These are phyloP conservation scores for Malassezia yamatoensis DNA, from an alignment of 1,284 basidiomycete species.

Conservation along the genomic window DNA sequence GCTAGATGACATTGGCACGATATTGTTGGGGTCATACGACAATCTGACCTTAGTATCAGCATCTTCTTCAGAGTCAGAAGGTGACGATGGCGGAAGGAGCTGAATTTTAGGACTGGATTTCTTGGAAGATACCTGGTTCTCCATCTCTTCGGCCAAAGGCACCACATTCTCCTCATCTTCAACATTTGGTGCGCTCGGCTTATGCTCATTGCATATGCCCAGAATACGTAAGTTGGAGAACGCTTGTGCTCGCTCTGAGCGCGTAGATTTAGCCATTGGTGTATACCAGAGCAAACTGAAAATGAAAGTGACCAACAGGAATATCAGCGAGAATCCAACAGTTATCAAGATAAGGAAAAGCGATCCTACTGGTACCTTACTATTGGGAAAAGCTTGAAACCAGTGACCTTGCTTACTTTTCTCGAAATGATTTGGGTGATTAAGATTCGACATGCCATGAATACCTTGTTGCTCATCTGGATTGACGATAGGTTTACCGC, in stretches of 20 bases:
- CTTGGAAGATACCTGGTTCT: no score
- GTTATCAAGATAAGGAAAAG: background rate
- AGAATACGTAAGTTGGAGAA: slow-evolving; percentile 12
- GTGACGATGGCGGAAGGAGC: background rate
- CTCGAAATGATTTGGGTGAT: background rate
- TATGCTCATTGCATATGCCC: slow-evolving; percentile 5
- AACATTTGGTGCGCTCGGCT: background rate
- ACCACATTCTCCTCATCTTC: slow-evolving; percentile 1
- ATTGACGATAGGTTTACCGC: background rate
- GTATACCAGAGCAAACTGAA: background rate
- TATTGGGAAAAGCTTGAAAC: slow-evolving; percentile 14
- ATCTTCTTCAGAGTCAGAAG: background rate
- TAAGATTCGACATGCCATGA: background rate
- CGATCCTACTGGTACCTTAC: slow-evolving; percentile 4
- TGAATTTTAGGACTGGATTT: background rate
- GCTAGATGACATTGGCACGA: background rate
- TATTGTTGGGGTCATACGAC: background rate
- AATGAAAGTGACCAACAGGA: background rate
- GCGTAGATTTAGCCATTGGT: background rate
- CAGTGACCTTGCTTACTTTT: background rate
- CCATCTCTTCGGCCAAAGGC: background rate
- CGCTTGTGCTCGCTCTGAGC: slow-evolving; percentile 9
- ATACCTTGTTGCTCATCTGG: background rate
- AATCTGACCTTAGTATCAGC: background rate
- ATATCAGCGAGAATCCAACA: background rate